A percentile compares a stretch with the other conserved stretches of the same genome.
These are phyloP conservation scores for Xylariaceae sp. DNA, from an alignment of 2,329 filamentous ascomycete genomes.

Conservation along the genomic window DNA sequence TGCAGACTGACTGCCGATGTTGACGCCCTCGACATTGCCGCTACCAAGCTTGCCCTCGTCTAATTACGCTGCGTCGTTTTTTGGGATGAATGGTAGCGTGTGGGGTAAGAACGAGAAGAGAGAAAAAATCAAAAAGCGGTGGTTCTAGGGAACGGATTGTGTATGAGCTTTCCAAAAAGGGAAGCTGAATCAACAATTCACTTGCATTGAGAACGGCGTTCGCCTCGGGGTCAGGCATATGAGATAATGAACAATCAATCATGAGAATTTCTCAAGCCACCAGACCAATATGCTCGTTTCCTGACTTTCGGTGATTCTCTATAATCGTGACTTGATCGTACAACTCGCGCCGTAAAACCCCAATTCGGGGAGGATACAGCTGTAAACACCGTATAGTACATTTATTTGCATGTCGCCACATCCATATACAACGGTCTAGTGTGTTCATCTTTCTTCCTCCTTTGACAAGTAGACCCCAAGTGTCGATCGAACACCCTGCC, in stretches of 20 bases:
- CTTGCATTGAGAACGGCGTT: conserved; percentile 32
- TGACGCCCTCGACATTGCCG: conserved; percentile 97
- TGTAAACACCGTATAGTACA: too few relatives aligned
- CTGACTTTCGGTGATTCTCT: too few relatives aligned
- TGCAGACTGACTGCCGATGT: conserved; percentile 93
- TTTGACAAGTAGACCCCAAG: too few relatives aligned
- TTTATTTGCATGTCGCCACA: too few relatives aligned
- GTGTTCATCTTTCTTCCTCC: too few relatives aligned
- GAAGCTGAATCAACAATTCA: conserved; percentile 21
- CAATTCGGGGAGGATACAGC: too few relatives aligned
- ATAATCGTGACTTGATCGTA: too few relatives aligned
- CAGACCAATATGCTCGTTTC: conserved; percentile 6
- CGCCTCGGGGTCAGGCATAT: conserved; percentile 30
- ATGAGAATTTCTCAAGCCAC: conserved; percentile 19
- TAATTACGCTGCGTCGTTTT: conserved; percentile 46
- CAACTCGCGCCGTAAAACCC: too few relatives aligned
- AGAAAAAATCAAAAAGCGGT: too few relatives aligned
- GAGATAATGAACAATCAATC: conserved; percentile 32
- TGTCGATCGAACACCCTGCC: background rate
- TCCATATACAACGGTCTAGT: too few relatives aligned
- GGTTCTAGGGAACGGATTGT: conserved; percentile 16
- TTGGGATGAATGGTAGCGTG: too few relatives aligned
- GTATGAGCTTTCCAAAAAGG: conserved; percentile 15
- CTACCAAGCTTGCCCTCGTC: conserved; percentile 97
- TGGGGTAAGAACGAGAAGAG: conserved; percentile 19